Conservation (phyloP, 257 asterid genomes). For the Lycium ferocissimum region DNA sequence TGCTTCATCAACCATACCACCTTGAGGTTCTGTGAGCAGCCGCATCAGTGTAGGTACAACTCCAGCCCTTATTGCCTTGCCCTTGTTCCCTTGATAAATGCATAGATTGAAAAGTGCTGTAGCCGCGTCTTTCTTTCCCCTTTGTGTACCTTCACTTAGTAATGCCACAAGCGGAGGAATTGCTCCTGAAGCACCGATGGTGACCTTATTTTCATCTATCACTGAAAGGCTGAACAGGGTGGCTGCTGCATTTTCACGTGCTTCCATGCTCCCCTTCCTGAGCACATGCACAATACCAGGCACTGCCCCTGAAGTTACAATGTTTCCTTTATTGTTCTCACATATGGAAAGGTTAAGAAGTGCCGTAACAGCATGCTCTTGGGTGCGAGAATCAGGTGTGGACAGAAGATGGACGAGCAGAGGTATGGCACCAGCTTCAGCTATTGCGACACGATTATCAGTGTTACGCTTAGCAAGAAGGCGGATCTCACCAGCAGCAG, state of each 20-base stretch:
- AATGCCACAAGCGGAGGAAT: slow-evolving; percentile 35
- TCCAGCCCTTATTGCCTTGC: slow-evolving; percentile 42
- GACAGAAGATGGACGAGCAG: slow-evolving; percentile 29
- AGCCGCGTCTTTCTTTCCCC: slow-evolving; percentile 45
- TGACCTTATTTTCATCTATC: slow-evolving; percentile 35
- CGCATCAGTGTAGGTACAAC: slow-evolving; percentile 34
- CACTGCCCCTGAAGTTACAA: slow-evolving; percentile 31
- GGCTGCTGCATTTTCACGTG: slow-evolving; percentile 42
- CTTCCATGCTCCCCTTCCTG: slow-evolving; percentile 32
- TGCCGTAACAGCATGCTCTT: slow-evolving; percentile 34
- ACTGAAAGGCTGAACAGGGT: slow-evolving; percentile 38
- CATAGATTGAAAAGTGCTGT: slow-evolving; percentile 42
- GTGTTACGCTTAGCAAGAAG: slow-evolving; percentile 29
- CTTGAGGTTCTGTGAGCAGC: slow-evolving; percentile 23
- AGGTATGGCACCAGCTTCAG: slow-evolving; percentile 35
- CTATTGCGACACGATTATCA: slow-evolving; percentile 30
- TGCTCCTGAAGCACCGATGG: slow-evolving; percentile 36
- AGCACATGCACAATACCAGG: slow-evolving; percentile 37
- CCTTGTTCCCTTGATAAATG: slow-evolving; percentile 39
- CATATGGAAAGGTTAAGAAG: slow-evolving; percentile 39
- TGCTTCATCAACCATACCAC: slow-evolving; percentile 38
- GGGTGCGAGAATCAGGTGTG: slow-evolving; percentile 30
- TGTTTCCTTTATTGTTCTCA: slow-evolving; percentile 33
- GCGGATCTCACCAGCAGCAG: slow-evolving; percentile 37
- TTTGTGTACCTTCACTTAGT: slow-evolving; percentile 34